phyloP scores from a whole-genome alignment of 1,284 basidiomycete genomes.

The Ganoderma lingzhi region DNA sequence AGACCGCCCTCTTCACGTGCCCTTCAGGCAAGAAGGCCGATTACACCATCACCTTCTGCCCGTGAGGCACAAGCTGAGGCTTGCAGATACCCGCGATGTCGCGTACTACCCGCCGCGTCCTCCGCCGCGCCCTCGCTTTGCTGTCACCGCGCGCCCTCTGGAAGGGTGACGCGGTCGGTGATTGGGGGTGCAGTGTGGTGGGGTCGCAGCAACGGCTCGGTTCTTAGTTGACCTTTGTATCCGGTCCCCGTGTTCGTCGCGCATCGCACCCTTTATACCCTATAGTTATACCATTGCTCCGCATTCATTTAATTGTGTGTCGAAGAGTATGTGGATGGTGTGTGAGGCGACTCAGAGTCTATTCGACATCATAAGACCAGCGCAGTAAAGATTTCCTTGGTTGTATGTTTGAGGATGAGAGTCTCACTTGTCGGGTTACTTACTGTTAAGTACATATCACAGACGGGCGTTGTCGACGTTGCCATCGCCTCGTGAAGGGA shows the following conservation, averaged over 20 bases:
- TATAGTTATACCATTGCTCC: neutral
- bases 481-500: neutral
- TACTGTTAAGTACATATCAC: neutral
- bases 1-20: constrained; percentile 57
- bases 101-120: neutral
- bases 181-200: neutral
- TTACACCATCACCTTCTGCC: constrained; percentile 59
- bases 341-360: neutral
- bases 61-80: constrained; percentile 30
- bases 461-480: neutral
- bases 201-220: neutral
- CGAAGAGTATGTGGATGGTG: neutral
- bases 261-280: neutral
- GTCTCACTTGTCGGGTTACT: neutral
- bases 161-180: neutral
- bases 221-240: neutral
- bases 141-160: neutral
- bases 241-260: neutral
- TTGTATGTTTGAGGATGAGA: neutral
- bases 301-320: neutral
- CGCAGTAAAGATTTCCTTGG: too few species aligned
- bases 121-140: neutral
- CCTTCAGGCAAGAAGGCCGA: constrained; percentile 44
- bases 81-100: neutral
- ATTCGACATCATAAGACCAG: neutral